Evolutionary conservation across 106 monocot genomes (phyloP).

Genomic region (Gastrodia elata): DNA sequence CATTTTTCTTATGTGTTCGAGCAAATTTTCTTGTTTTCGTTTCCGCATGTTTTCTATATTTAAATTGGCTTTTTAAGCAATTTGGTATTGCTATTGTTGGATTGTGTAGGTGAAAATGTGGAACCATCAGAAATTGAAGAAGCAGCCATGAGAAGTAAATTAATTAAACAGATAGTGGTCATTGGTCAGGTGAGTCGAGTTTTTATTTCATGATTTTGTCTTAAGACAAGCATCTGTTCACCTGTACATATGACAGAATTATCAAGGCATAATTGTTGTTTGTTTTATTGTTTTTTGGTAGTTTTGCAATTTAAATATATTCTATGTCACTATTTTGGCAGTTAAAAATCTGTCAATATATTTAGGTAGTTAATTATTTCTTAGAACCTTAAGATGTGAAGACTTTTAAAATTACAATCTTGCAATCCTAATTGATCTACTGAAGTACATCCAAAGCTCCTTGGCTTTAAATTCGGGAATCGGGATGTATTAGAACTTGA

Average conservation of each 20-base stretch:
- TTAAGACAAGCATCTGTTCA: background rate
- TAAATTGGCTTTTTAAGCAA: too few species aligned
- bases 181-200: constrained; percentile 63
- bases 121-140: constrained; percentile 89
- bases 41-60: background rate
- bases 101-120: constrained; percentile 73
- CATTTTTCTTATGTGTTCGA: background rate
- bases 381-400: background rate
- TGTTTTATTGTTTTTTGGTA: background rate
- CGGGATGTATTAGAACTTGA: too few species aligned
- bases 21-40: background rate
- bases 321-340: background rate
- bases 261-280: background rate
- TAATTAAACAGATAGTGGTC: constrained; percentile 82
- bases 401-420: too few species aligned
- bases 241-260: background rate
- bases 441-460: too few species aligned
- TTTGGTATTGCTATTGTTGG: background rate
- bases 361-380: background rate
- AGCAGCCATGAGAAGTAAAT: constrained; percentile 67
- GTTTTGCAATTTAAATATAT: background rate
- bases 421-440: too few species aligned
- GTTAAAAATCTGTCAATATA: background rate
- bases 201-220: background rate
- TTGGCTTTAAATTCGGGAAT: too few species aligned